Evolutionary conservation across 139 green algal species (phyloP), one percentile per base, ranked within the genome.

Genomic region (Desmodesmus armatus): DNA sequence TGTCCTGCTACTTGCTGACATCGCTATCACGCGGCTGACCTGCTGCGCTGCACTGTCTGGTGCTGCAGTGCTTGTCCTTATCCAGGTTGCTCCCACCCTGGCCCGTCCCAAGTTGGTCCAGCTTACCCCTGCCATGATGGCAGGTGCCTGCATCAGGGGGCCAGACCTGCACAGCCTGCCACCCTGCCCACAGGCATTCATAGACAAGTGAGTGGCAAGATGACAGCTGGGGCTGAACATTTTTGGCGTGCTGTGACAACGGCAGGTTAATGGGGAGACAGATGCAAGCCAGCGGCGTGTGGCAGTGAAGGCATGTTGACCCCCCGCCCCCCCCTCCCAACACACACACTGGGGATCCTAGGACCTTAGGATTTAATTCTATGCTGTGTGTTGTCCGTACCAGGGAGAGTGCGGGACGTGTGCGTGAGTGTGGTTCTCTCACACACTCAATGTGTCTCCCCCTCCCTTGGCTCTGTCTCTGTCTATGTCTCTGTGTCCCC

Each of bases 11-110:
- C 80, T 67, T 21, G n/a, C 51, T 58, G 33, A 43, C 27, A 41
- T 5, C 67, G 62, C 33, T 37, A 51, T 44, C 44, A n/a, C n/a
- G n/a, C n/a, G n/a, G n/a, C n/a, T n/a, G n/a, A 37, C 31, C 60
- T 63, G 33, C 73, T 65, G 33, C 33, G 23, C 37, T 39, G 67
- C n/a, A 5, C n/a, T 44, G 40, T 75, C 19, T 47, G 9, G 27
- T 33, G 23, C 15, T 77, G 63, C 92, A 95, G 90, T 97, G 25
- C 96, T 98, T 93, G 93, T 94, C 83, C 87, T 98, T 49, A 91
- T 93, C 78, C 94, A 96, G 88, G 86, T 96, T 49, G 96, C 97
- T 86, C 80, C 83, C 3, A 15, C 35, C 4, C 62, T 92, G 73
- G 82, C 92, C 13, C 69, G 69, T 35, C 19, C 40, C 35, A 90